phyloP scores from a whole-genome alignment of 257 asterid genomes.

The Cruciata laevipes region DNA sequence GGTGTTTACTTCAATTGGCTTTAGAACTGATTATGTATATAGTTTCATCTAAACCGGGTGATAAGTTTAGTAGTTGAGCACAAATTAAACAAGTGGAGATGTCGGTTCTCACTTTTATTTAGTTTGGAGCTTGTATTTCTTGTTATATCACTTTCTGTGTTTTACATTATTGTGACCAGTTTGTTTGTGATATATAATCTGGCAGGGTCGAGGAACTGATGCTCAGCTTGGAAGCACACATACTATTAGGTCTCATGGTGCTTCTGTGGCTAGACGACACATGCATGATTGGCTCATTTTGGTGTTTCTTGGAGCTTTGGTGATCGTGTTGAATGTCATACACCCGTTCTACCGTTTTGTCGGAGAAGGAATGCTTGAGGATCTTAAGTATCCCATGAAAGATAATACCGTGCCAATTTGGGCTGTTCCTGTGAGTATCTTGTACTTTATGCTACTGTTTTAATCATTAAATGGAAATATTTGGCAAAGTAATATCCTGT shows the following conservation, averaged over 20 bases:
- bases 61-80: not conserved
- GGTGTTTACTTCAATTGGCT: no score
- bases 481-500: not conserved
- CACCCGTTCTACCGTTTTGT: constrained; percentile 96
- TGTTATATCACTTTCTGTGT: not conserved
- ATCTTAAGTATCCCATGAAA: constrained; percentile 77
- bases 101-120: no score
- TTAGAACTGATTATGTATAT: not conserved
- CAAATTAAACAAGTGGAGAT: no score
- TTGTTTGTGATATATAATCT: not conserved
- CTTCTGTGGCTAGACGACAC: constrained; percentile 65
- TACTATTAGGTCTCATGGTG: constrained; percentile 72
- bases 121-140: not conserved
- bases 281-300: constrained; percentile 95
- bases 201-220: not conserved
- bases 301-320: constrained; percentile 71
- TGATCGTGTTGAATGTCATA: constrained; percentile 57
- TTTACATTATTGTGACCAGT: not conserved
- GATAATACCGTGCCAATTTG: constrained; percentile 84
- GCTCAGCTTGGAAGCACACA: constrained; percentile 58
- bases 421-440: constrained; percentile 67
- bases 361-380: constrained; percentile 85
- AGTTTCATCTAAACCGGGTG: no score
- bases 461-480: not conserved
- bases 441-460: not conserved